Percentiles rank a stretch among this genome's conserved stretches.
Conservation (phyloP, 192 early-diverging fungal species). For the Gaertneriomyces sp. region DNA sequence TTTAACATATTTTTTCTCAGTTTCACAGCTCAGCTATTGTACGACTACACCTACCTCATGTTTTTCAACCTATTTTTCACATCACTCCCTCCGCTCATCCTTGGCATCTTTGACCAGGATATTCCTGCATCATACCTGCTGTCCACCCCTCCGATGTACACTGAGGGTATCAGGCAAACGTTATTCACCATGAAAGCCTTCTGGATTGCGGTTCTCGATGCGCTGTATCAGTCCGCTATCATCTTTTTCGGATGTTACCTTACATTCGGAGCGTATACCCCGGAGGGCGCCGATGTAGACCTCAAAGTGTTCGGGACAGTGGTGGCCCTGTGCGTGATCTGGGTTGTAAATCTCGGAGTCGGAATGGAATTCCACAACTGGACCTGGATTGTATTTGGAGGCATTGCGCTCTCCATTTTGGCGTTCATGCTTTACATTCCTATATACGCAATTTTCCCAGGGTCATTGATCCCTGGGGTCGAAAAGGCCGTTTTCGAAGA, state of each 20-base stretch:
- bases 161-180: constrained; percentile 71
- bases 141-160: constrained; percentile 62
- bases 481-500: constrained; percentile 59
- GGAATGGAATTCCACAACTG: constrained; percentile 78
- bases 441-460: constrained; percentile 57
- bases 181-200: constrained; percentile 80
- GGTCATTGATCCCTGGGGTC: constrained; percentile 64
- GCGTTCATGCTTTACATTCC: constrained; percentile 69
- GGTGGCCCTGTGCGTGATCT: constrained; percentile 74
- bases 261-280: constrained; percentile 49
- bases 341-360: constrained; percentile 78
- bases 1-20: constrained; percentile 26
- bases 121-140: constrained; percentile 49
- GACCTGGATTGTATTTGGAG: constrained; percentile 73
- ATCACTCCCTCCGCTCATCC: constrained; percentile 64
- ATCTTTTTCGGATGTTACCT: constrained; percentile 74
- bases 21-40: constrained; percentile 50
- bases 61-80: constrained; percentile 91
- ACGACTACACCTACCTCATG: constrained; percentile 79
- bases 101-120: constrained; percentile 66
- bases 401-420: constrained; percentile 60
- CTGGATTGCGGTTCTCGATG: constrained; percentile 79
- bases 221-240: constrained; percentile 90
- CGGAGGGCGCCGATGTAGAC: constrained; percentile 51
- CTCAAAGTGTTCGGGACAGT: constrained; percentile 68